Conservation (phyloP, 2,329 filamentous ascomycete genomes). For the Trichoderma pleuroti region DNA sequence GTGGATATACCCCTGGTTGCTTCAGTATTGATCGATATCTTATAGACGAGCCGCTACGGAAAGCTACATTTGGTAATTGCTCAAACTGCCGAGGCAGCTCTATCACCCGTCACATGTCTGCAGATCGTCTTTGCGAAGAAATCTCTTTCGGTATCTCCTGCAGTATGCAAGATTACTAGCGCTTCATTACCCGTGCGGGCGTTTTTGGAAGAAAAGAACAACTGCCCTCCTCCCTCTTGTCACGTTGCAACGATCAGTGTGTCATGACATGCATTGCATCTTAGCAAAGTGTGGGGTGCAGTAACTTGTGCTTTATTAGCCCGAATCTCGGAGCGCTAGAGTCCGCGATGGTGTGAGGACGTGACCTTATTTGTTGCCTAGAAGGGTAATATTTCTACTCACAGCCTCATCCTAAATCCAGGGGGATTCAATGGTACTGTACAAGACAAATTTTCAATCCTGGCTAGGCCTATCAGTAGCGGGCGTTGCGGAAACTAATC, state of each 20-base stretch:
- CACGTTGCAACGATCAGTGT: constrained; percentile 4
- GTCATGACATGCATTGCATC: constrained; percentile 3
- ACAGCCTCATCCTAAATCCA: not conserved
- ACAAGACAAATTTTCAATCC: not conserved
- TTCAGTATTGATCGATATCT: not conserved
- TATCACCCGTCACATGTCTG: not conserved
- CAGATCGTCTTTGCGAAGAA: not conserved
- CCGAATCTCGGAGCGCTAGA: constrained; percentile 1
- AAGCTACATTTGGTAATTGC: not conserved
- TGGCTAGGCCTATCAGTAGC: not conserved
- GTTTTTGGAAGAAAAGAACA: not conserved
- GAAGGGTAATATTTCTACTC: not conserved
- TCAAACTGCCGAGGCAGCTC: not conserved
- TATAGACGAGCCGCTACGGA: not conserved
- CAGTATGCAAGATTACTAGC: not conserved
- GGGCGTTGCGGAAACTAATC: not conserved
- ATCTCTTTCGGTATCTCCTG: not conserved
- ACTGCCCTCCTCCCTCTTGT: not conserved
- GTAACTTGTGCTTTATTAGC: not conserved
- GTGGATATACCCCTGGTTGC: not conserved
- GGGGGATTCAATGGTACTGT: not conserved
- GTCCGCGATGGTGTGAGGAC: not conserved
- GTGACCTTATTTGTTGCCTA: not conserved
- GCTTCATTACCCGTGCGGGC: not conserved
- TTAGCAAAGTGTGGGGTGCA: constrained; percentile 12